Percentiles rank a stretch among this genome's conserved stretches.
phyloP scores from a whole-genome alignment of 495 filamentous ascomycete genomes.

The Penicillium pancosmium region DNA sequence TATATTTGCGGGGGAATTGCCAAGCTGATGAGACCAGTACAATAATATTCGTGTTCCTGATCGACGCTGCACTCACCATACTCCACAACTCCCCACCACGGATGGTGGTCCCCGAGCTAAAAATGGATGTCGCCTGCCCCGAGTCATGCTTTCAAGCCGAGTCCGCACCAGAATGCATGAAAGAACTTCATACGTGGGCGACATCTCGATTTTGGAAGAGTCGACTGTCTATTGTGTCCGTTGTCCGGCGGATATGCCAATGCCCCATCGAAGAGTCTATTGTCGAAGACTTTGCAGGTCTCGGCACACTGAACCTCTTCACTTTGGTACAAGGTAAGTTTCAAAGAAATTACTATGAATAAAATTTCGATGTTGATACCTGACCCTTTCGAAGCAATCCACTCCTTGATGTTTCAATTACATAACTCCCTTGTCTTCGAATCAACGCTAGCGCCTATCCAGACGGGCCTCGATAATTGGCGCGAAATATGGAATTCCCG shows the following conservation, averaged over 20 bases:
- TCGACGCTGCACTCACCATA: slow-evolving; percentile 28
- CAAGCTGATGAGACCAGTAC: slow-evolving; percentile 13
- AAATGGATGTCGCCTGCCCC: slow-evolving; percentile 29
- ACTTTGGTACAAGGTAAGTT: slow-evolving; percentile 29
- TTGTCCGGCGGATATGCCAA: slow-evolving; percentile 28
- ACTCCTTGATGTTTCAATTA: slow-evolving; percentile 33
- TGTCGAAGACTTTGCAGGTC: slow-evolving; percentile 17
- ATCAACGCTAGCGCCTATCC: slow-evolving; percentile 28
- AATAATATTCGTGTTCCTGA: slow-evolving; percentile 28
- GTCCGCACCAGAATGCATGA: slow-evolving; percentile 21
- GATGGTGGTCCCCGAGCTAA: slow-evolving; percentile 27
- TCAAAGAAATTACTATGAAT: background rate
- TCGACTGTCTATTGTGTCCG: slow-evolving; percentile 24
- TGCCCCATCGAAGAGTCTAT: slow-evolving; percentile 15
- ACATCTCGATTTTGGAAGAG: slow-evolving; percentile 22
- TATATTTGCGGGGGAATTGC: background rate
- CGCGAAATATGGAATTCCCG: slow-evolving; percentile 28
- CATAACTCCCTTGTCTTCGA: slow-evolving; percentile 35
- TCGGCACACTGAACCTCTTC: slow-evolving; percentile 33
- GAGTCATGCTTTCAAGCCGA: slow-evolving; percentile 30
- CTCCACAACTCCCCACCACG: slow-evolving; percentile 30
- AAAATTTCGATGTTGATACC: background rate
- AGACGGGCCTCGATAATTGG: slow-evolving; percentile 34
- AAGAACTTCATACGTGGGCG: slow-evolving; percentile 19
- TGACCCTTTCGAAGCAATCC: slow-evolving; percentile 18